Evolutionary conservation across 106 monocot species (phyloP), one percentile per base, ranked within the genome.

Genomic region (Acanthochlamys bracteata): DNA sequence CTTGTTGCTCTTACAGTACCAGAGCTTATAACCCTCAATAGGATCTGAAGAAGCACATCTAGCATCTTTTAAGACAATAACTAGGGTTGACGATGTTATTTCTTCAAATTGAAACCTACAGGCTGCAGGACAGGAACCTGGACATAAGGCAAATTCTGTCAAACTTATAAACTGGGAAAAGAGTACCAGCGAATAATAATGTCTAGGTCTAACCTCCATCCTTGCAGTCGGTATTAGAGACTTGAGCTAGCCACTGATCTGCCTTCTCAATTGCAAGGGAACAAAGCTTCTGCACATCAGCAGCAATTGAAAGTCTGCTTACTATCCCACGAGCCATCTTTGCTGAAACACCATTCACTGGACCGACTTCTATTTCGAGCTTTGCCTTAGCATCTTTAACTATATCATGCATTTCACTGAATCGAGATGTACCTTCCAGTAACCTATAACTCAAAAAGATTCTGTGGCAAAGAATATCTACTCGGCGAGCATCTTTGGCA

Each of bases 291-390:
- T 91, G 96, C 68, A 96, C 80, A 49, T 96, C 80, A 68, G 46
- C 62, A 53, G 84, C 82, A 71, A 91, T 68, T 22, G 78, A 84
- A 42, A 96, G 85, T 77, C 96, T 68, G 65, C 91, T 91, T 0
- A 96, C 96, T 45, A 96, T 91, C 39, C 89, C 89, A 49, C 96
- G 80, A 20, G 83, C 88, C 85, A 86, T 91, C 55, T 78, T 74
- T 20, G 80, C 75, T 10, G 91, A 88, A 39, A 91, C 96, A 20
- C 87, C 82, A 76, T 80, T 80, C n/a, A 96, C 41, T 24, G 87
- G 78, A 71, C 96, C 88, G 42, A 91, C 88, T 79, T 96, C 96
- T 57, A 75, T 77, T 56, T 96, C 87, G n/a, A 96, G 83, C 53
- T 83, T 91, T 39, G 66, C 64, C 66, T 85, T 88, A 54, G 88